These are phyloP conservation scores for Myotisia sp. DNA, from an alignment of 2,329 filamentous ascomycete species.

Conservation along the genomic window DNA sequence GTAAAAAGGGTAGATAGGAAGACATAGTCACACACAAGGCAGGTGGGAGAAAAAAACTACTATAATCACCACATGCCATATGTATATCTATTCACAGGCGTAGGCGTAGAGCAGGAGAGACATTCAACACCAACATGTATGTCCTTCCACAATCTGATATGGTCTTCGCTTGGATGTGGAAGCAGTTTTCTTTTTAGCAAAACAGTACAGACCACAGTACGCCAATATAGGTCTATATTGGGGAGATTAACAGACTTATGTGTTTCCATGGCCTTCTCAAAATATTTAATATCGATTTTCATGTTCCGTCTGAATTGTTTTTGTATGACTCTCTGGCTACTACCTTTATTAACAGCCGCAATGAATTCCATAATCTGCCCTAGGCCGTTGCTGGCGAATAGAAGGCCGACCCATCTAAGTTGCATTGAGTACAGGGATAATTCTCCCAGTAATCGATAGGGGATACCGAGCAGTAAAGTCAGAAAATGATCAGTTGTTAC, in stretches of 20 bases:
- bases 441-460: conserved; percentile 27
- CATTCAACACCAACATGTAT: conserved; percentile 26
- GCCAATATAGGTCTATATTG: conserved; percentile 22
- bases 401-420: too few species aligned
- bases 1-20: too few species aligned
- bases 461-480: conserved; percentile 26
- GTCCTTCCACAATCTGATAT: conserved; percentile 21
- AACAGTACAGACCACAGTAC: conserved; percentile 23
- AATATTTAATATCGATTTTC: conserved; percentile 24
- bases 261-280: conserved; percentile 27
- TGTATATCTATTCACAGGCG: too few species aligned
- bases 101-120: conserved; percentile 19
- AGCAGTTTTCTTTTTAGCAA: conserved; percentile 17
- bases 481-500: conserved; percentile 31
- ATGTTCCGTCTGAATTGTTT: conserved; percentile 33
- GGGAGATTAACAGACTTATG: conserved; percentile 22
- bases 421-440: conserved; percentile 29
- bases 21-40: too few species aligned
- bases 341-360: conserved; percentile 31
- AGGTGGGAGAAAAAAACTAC: too few species aligned
- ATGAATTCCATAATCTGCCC: conserved; percentile 29
- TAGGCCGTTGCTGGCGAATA: conserved; percentile 23
- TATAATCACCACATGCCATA: too few species aligned
- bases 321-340: conserved; percentile 27
- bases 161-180: conserved; percentile 22